Evolutionary conservation across 257 asterid genomes (phyloP).

Genomic region (Nicotiana tomentosiformis): DNA sequence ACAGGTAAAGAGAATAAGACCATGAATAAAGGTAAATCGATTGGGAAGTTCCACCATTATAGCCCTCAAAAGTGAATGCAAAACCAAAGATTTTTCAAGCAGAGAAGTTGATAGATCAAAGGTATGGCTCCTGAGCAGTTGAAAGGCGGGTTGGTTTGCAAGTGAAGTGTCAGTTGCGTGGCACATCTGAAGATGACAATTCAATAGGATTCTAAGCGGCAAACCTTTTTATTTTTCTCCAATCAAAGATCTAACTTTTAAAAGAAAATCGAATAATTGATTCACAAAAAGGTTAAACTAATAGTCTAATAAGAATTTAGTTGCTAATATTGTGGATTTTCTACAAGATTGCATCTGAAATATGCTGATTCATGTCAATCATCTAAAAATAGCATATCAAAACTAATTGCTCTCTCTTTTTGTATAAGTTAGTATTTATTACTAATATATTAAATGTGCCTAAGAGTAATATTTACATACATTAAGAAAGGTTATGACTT

Average conservation of each 20-base stretch:
- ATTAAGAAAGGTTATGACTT: not conserved
- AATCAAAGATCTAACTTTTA: not conserved
- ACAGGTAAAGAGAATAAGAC: not conserved
- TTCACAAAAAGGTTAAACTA: not conserved
- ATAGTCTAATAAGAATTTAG: too few relatives aligned
- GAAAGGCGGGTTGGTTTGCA: not conserved
- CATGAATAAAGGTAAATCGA: not conserved
- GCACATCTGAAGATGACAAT: not conserved
- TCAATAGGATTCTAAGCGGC: not conserved
- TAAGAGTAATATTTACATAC: not conserved
- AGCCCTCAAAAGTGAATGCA: not conserved
- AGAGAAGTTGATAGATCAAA: not conserved
- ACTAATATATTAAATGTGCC: not conserved
- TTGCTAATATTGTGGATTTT: not conserved
- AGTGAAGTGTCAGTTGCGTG: not conserved
- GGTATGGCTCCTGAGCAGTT: not conserved
- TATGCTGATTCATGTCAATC: not conserved
- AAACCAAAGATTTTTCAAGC: not conserved
- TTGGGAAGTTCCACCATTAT: not conserved
- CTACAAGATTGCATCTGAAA: not conserved
- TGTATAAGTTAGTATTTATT: not conserved
- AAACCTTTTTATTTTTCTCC: not conserved
- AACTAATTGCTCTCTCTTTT: not conserved
- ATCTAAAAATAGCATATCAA: not conserved
- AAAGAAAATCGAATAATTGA: not conserved